Percentiles rank a stretch among this genome's conserved stretches.
phyloP scores from a whole-genome alignment of 192 early-diverging fungal genomes.

The Physocladia obscura region DNA sequence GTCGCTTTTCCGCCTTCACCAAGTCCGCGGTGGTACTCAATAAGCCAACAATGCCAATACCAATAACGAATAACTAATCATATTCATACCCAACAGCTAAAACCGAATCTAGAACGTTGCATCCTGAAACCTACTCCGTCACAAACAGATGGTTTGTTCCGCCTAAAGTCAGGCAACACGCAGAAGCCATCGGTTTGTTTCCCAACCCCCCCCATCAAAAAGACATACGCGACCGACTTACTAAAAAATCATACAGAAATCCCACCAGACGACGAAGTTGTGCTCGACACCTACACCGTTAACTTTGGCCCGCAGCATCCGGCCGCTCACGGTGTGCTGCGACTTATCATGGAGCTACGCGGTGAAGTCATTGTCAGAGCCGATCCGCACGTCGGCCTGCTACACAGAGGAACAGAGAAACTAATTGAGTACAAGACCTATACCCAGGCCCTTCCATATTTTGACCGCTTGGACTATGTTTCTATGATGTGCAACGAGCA shows the following conservation, averaged over 20 bases:
- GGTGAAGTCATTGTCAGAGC: conserved; percentile 90
- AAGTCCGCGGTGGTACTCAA: too few species aligned
- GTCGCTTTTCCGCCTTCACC: too few species aligned
- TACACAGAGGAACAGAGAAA: conserved; percentile 98
- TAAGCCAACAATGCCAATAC: too few species aligned
- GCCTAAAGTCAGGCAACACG: conserved; percentile 48
- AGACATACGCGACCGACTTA: neutral
- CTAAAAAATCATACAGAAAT: conserved; percentile 28
- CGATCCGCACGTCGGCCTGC: conserved; percentile 95
- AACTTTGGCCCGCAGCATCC: conserved; percentile 99
- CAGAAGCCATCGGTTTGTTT: conserved; percentile 35
- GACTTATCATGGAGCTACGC: conserved; percentile 89
- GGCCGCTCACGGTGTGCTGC: conserved; percentile 94
- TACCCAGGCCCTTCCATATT: conserved; percentile 95
- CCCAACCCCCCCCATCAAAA: neutral
- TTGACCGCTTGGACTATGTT: conserved; percentile 95
- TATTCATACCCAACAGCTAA: neutral
- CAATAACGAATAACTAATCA: neutral
- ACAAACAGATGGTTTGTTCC: conserved; percentile 57
- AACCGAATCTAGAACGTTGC: conserved; percentile 24
- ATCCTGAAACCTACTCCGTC: conserved; percentile 44
- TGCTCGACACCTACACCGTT: conserved; percentile 83
- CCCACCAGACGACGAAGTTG: conserved; percentile 48
- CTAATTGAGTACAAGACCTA: conserved; percentile 99
- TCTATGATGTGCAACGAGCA: conserved; percentile 99